Evolutionary conservation across 1,284 basidiomycete species (phyloP).

Genomic region (Stereum hirsutum): DNA sequence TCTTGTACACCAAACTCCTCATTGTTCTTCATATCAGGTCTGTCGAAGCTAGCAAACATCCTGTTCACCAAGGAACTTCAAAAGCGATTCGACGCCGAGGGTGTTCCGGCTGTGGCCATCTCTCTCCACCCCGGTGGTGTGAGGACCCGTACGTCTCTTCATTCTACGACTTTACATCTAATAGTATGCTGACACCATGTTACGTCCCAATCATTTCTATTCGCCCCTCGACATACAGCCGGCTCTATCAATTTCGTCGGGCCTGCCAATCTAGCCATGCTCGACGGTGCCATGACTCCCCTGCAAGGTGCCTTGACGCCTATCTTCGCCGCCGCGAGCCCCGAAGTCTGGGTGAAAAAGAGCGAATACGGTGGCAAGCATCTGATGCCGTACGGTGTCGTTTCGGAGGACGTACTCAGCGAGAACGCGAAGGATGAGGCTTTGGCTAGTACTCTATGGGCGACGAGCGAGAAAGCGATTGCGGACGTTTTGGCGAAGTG

Average conservation of each 20-base stretch:
- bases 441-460: conserved; percentile 11
- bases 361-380: conserved; percentile 14
- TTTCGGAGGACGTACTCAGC: conserved; percentile 11
- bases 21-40: no score
- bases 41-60: conserved; percentile 11
- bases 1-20: no score
- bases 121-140: conserved; percentile 12
- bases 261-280: no score
- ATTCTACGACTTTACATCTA: no score
- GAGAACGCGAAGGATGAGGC: conserved; percentile 11
- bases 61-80: conserved; percentile 12
- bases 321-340: conserved; percentile 11
- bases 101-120: conserved; percentile 8
- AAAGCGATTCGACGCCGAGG: conserved; percentile 6
- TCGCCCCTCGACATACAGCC: neutral
- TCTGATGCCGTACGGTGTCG: conserved; percentile 12
- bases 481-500: no score
- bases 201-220: neutral
- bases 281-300: no score
- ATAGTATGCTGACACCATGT: no score
- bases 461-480: conserved; percentile 8
- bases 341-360: conserved; percentile 6
- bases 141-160: conserved; percentile 13
- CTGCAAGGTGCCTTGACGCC: conserved; percentile 12
- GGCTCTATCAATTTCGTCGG: conserved; percentile 11